Percentiles rank a stretch among this genome's conserved stretches.
Evolutionary conservation across 331 rosid species (phyloP).

Genomic region (Pyracantha coccinea): DNA sequence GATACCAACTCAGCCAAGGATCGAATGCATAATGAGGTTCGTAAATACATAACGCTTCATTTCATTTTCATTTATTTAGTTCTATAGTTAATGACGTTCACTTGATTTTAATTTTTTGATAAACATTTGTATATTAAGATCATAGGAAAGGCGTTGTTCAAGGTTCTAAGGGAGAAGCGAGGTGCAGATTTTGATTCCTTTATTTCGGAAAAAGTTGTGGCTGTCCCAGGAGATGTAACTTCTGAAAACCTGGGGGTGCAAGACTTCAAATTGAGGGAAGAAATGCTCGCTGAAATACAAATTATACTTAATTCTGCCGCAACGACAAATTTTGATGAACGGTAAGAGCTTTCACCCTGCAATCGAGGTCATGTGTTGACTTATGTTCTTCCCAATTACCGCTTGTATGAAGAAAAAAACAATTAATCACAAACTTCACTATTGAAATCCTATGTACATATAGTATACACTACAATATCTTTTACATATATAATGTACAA

Average conservation of each 20-base stretch:
- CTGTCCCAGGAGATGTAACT: slow-evolving; percentile 51
- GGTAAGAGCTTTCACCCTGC: slow-evolving; percentile 16
- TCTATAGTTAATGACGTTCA: too few species aligned
- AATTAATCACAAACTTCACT: too few species aligned
- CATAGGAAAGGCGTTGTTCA: slow-evolving; percentile 50
- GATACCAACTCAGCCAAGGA: slow-evolving; percentile 35
- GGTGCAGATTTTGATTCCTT: slow-evolving; percentile 33
- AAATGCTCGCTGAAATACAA: slow-evolving; percentile 29
- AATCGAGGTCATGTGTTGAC: too few species aligned
- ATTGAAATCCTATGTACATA: too few species aligned
- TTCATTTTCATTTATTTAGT: not conserved
- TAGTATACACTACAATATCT: too few species aligned
- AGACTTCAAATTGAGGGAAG: slow-evolving; percentile 27
- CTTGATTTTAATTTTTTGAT: too few species aligned
- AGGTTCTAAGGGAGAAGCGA: slow-evolving; percentile 32
- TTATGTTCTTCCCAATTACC: too few species aligned
- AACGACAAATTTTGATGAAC: slow-evolving; percentile 47
- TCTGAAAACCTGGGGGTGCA: slow-evolving; percentile 32
- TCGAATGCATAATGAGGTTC: slow-evolving; percentile 44
- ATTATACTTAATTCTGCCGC: slow-evolving; percentile 54
- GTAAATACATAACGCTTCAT: not conserved
- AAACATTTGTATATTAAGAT: slow-evolving; percentile 19
- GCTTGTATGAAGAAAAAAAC: too few species aligned
- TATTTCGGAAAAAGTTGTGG: slow-evolving; percentile 32
- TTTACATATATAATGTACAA: too few species aligned